These are phyloP conservation scores for Trapa incisa DNA, from an alignment of 345 rosid genomes.

Conservation along the genomic window DNA sequence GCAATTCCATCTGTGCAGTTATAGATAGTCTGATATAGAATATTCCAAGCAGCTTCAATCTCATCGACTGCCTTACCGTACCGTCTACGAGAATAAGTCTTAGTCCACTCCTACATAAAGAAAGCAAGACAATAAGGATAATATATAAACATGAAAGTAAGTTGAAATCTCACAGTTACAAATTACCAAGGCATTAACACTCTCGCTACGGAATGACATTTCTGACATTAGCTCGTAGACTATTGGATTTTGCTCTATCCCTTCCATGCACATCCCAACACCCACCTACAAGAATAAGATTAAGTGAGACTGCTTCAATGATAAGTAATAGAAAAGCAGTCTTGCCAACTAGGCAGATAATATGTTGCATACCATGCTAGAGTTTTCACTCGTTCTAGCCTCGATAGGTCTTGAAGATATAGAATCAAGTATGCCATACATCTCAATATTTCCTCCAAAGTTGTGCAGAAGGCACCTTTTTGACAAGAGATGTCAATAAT, in stretches of 20 bases:
- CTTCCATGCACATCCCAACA: slow-evolving; percentile 97
- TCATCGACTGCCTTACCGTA: slow-evolving; percentile 59
- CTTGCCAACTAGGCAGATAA: slow-evolving; percentile 2
- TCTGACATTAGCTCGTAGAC: slow-evolving; percentile 89
- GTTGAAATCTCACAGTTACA: not conserved
- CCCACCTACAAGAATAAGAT: slow-evolving; percentile 46
- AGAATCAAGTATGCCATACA: slow-evolving; percentile 73
- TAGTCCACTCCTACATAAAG: slow-evolving; percentile 62
- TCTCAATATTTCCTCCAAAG: slow-evolving; percentile 92
- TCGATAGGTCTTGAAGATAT: slow-evolving; percentile 76
- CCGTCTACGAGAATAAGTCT: slow-evolving; percentile 61
- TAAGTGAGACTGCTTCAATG: not conserved
- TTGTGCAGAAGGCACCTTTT: slow-evolving; percentile 90
- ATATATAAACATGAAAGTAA: not conserved
- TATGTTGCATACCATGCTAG: slow-evolving; percentile 62
- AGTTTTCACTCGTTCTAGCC: slow-evolving; percentile 60
- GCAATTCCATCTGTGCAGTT: slow-evolving; percentile 70
- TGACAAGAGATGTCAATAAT: not conserved
- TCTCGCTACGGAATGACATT: slow-evolving; percentile 76
- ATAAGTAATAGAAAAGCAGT: not conserved
- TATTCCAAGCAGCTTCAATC: slow-evolving; percentile 66
- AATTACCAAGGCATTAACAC: slow-evolving; percentile 57
- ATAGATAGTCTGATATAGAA: slow-evolving; percentile 71
- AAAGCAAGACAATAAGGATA: not conserved
- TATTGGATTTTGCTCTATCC: slow-evolving; percentile 90